Evolutionary conservation across 192 early-diverging fungal genomes (phyloP), one percentile per base, ranked within the genome.

Genomic region (Mortierella hygrophila): DNA sequence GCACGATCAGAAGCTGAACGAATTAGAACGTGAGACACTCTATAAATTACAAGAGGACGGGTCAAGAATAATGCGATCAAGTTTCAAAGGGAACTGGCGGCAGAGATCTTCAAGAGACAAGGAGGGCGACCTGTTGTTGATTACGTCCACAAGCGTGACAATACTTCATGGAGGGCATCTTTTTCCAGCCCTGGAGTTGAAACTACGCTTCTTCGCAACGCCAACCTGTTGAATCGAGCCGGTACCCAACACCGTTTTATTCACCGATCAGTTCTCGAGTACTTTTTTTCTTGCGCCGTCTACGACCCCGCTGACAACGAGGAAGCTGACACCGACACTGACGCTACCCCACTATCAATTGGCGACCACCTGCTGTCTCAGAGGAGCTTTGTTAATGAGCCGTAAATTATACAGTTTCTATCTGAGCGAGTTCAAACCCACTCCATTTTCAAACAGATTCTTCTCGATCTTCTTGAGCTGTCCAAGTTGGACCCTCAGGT

Each of bases 241-340:
- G 72, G 72, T n/a, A 73, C n/a, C 42, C 47, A 73, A 29, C 32
- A 73, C 44, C n/a, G 72, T 4, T 73, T 73, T 47, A 5, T 47
- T 0, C 72, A 73, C 44, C 41, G 44, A 26, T 73, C 46, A 42
- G 6, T 73, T 23, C 41, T 73, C 42, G 72, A 73, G 72, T 73
- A 73, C 13, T 47, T 40, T n/a, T 26, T 49, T 1, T 16, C 72
- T 5, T 40, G 38, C 38, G 6, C 38, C 38, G 6, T 40, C 38
- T 40, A 6, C 38, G 38, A 40, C 4, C 0, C 72, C 38, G 38
- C 38, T 40, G 38, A 40, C 38, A 40, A 40, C 38, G 6, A 40
- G 1, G 38, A 40, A 5, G 38, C 38, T 3, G 38, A 40, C 38
- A 6, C 38, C 38, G 6, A 40, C 6, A 40, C 38, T 6, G 38